Base-by-base conservation (phyloP, 1,284 basidiomycete species). In the Marasmius oreades region DNA sequence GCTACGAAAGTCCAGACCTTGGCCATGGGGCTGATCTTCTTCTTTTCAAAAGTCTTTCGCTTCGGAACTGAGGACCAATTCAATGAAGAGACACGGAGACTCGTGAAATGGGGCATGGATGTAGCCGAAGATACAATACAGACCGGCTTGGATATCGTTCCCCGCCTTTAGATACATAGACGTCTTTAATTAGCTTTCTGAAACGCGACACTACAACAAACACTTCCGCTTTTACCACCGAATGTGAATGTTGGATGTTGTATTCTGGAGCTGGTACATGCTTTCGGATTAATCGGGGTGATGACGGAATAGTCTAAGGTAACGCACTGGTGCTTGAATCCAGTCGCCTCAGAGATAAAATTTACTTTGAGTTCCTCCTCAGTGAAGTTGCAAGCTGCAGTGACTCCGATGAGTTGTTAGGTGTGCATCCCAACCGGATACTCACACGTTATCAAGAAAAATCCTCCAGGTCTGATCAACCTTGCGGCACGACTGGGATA, bases 371-470 rank as follows among this genome's bases (percentile, higher is more conserved):
- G 70, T 66, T 96, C 94, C 24, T 86, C 81, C 62, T 92, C 85
- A 0, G 93, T 96, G 67, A 94, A 96, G 67, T 96, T 96, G 68
- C 93, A 95, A 6, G 90, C 87, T 90, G 57, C 12, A 28, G 10
- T 28, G 31, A 39, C 12, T n/a, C 23, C 11, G 37, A 51, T 33
- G 23, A 24, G 36, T 18, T 7, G 26, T 51, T 7, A 47, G 31
- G 36, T 31, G 22, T 23, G 26, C 14, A 39, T n/a, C 34, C 20
- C n/a, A n/a, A n/a, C n/a, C n/a, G n/a, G 2, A 36, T 31, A 63
- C 69, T 28, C 64, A 91, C 91, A 93, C 36, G 92, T 95, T 58
- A 95, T 93, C 46, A 95, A 73, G 66, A 95, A 93, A 62, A 79
- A 74, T 4, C 88, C 91, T 0, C 83, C 86, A 6, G 80, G 77